Evolutionary conservation across 352 stramenopile genomes (phyloP).

Genomic region (Phytophthora europaea): DNA sequence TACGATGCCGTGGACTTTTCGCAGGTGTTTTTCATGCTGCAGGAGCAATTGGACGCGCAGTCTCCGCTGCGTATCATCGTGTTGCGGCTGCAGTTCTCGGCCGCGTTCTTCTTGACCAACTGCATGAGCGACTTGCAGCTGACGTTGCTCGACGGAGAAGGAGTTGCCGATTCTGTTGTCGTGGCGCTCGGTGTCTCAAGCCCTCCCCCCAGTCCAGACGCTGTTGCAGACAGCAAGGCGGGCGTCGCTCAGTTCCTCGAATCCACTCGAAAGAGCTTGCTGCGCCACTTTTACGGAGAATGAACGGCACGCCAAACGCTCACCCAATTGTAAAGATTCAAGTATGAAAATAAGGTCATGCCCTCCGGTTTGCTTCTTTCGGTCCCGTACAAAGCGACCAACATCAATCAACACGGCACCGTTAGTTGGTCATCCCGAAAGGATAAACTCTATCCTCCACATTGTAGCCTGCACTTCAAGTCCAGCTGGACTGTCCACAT

Average conservation of each 20-base stretch:
- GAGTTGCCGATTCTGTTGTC: slow-evolving; percentile 9
- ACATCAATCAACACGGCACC: not conserved
- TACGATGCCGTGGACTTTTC: slow-evolving; percentile 63
- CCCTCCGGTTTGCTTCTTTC: not conserved
- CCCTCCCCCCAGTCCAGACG: slow-evolving; percentile 4
- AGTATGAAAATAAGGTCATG: not conserved
- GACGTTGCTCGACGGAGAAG: slow-evolving; percentile 43
- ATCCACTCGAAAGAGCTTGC: slow-evolving; percentile 27
- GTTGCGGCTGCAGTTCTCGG: slow-evolving; percentile 49
- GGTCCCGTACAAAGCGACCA: not conserved
- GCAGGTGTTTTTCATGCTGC: slow-evolving; percentile 59
- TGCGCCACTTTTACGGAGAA: slow-evolving; percentile 38
- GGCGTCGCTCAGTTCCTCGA: slow-evolving; percentile 37
- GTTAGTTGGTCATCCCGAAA: no score
- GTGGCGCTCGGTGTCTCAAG: slow-evolving; percentile 27
- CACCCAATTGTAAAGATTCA: not conserved
- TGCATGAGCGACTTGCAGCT: slow-evolving; percentile 52
- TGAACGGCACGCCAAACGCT: slow-evolving; percentile 5
- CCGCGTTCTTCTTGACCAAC: slow-evolving; percentile 51
- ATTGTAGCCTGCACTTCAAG: not conserved
- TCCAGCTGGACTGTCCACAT: not conserved
- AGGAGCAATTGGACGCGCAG: slow-evolving; percentile 49
- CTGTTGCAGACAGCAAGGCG: slow-evolving; percentile 10
- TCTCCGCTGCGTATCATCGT: slow-evolving; percentile 52
- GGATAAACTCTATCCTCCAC: not conserved